phyloP scores from a whole-genome alignment of 306 rosid species.

The Arachis stenosperma region DNA sequence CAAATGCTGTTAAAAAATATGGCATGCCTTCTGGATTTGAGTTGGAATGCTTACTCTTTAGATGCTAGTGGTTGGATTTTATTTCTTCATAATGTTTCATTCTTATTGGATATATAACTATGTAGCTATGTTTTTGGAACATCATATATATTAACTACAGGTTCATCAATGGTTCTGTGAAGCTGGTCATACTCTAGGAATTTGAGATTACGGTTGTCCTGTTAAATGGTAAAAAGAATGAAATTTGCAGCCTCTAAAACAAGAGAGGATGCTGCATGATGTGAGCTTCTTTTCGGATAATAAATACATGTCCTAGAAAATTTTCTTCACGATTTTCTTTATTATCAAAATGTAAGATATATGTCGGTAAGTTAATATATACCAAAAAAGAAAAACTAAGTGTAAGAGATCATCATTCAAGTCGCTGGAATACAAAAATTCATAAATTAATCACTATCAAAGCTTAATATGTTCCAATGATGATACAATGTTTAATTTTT shows the following conservation, averaged over 20 bases:
- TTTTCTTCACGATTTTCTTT: too few species aligned
- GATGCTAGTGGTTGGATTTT: constrained; percentile 32
- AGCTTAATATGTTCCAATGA: too few species aligned
- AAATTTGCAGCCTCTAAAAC: background rate
- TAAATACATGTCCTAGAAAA: too few species aligned
- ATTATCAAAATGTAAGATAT: too few species aligned
- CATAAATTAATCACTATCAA: too few species aligned
- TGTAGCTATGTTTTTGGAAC: constrained; percentile 27
- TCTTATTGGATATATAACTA: constrained; percentile 6
- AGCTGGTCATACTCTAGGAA: constrained; percentile 9
- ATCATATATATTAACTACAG: background rate
- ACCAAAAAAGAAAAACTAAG: too few species aligned
- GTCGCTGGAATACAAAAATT: too few species aligned
- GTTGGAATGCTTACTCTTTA: constrained; percentile 27
- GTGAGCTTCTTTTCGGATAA: too few species aligned
- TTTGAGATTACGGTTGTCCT: constrained; percentile 3
- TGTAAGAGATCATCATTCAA: too few species aligned
- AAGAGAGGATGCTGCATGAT: background rate
- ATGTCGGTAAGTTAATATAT: too few species aligned
- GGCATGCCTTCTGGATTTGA: constrained; percentile 33
- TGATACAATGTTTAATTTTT: too few species aligned
- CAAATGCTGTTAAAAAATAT: constrained; percentile 29
- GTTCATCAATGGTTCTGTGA: constrained; percentile 25
- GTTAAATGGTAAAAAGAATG: background rate
- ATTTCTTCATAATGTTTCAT: constrained; percentile 22